Percentiles rank a stretch among this genome's conserved stretches.
phyloP scores from a whole-genome alignment of 257 asterid genomes.

The Solanum chilense region DNA sequence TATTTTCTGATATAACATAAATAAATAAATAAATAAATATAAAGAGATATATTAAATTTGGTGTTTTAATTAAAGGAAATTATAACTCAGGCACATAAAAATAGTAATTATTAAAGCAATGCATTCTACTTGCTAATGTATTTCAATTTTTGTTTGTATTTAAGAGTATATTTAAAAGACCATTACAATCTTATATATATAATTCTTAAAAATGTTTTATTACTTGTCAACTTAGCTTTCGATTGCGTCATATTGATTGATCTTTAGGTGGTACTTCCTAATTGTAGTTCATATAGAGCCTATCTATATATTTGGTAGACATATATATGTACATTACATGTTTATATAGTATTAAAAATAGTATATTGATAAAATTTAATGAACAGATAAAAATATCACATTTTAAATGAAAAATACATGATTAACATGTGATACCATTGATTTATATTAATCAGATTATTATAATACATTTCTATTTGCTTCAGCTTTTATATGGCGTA shows the following conservation, averaged over 20 bases:
- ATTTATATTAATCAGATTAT: neutral
- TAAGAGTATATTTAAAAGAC: neutral
- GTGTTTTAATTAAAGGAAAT: too few relatives aligned
- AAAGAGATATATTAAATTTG: too few relatives aligned
- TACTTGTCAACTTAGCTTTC: too few relatives aligned
- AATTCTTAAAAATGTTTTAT: too few relatives aligned
- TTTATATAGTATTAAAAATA: neutral
- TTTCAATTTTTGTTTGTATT: neutral
- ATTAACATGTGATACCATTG: neutral
- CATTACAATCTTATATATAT: neutral
- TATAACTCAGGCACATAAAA: too few relatives aligned
- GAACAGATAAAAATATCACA: accelerated
- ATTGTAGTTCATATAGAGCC: neutral
- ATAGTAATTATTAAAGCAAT: neutral
- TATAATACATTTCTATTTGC: neutral
- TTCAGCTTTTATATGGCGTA: neutral
- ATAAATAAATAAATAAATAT: too few relatives aligned
- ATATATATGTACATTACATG: neutral
- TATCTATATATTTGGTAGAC: neutral
- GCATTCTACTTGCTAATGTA: neutral
- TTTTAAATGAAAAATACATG: neutral
- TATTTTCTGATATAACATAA: neutral
- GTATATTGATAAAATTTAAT: neutral
- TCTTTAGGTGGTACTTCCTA: neutral
- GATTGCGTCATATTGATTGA: too few relatives aligned